Evolutionary conservation across 176 grass and related monocot genomes (phyloP).

Genomic region (Triticum urartu): DNA sequence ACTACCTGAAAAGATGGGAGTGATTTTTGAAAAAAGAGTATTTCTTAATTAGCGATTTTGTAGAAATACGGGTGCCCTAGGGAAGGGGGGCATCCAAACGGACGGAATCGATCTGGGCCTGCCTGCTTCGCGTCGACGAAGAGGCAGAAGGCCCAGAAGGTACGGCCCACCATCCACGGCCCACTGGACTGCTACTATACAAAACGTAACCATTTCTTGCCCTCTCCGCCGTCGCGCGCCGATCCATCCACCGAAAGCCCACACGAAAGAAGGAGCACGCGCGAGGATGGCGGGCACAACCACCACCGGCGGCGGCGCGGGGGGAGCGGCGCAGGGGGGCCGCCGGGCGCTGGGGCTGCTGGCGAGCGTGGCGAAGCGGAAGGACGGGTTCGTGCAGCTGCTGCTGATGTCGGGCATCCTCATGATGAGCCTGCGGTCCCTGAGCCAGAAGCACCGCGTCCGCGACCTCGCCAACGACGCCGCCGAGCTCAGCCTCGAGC

Average conservation of each 20-base stretch:
- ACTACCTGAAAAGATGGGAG: too few relatives aligned
- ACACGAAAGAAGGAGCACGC: background rate
- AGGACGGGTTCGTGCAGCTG: slow-evolving; percentile 82
- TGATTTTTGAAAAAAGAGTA: too few relatives aligned
- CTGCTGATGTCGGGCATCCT: slow-evolving; percentile 78
- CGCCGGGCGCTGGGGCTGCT: slow-evolving; percentile 35
- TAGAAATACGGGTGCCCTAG: too few relatives aligned
- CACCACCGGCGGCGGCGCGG: slow-evolving; percentile 9
- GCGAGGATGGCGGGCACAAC: slow-evolving; percentile 28
- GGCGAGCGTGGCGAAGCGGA: slow-evolving; percentile 70
- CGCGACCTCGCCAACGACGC: slow-evolving; percentile 67
- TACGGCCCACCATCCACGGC: background rate
- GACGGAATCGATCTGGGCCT: too few relatives aligned
- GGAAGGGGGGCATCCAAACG: too few relatives aligned
- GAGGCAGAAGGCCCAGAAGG: too few relatives aligned
- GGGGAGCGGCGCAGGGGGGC: background rate
- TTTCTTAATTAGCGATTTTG: too few relatives aligned
- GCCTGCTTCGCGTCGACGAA: too few relatives aligned
- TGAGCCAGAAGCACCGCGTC: slow-evolving; percentile 84
- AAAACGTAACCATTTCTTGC: too few relatives aligned
- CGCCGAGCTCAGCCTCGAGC: slow-evolving; percentile 66
- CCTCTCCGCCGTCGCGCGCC: background rate
- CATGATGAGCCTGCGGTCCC: slow-evolving; percentile 76
- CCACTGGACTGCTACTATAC: too few relatives aligned
- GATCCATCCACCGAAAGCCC: background rate